Evolutionary conservation across 148 eudicot genomes (phyloP).

Genomic region (Salicornia ramosissima): DNA sequence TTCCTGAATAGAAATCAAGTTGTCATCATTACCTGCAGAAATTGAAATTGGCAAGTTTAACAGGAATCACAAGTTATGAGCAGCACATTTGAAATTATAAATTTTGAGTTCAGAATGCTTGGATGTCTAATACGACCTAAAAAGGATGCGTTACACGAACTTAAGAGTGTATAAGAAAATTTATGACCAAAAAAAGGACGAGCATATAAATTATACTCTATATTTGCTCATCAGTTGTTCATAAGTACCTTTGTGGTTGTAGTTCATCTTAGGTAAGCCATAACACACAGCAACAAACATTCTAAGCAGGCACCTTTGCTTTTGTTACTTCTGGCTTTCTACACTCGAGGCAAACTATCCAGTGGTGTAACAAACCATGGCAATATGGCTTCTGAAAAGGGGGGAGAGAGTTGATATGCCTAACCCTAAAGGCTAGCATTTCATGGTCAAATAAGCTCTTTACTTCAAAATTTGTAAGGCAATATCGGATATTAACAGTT

Average conservation of each 20-base stretch:
- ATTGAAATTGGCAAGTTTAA: too few relatives aligned
- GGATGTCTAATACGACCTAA: too few relatives aligned
- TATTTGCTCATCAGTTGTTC: not conserved
- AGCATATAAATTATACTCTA: not conserved
- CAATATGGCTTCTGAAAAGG: not conserved
- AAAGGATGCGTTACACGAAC: not conserved
- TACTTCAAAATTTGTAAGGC: not conserved
- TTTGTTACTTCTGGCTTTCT: not conserved
- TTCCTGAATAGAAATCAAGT: not conserved
- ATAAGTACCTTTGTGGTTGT: not conserved
- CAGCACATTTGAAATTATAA: too few relatives aligned
- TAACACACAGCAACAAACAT: not conserved
- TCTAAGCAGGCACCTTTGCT: not conserved
- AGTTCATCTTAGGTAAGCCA: not conserved
- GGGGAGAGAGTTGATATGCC: not conserved
- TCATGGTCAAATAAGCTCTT: not conserved
- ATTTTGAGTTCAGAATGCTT: too few relatives aligned
- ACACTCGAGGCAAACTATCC: not conserved
- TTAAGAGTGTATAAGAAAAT: not conserved
- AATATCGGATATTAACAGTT: not conserved
- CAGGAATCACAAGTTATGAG: too few relatives aligned
- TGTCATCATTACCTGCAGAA: not conserved
- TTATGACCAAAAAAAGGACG: not conserved
- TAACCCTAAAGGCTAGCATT: not conserved
- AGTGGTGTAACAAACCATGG: not conserved